Evolutionary conservation across 805 yeast species (phyloP), one percentile per base, ranked within the genome.

Genomic region (Wickerhamiella australiensis): DNA sequence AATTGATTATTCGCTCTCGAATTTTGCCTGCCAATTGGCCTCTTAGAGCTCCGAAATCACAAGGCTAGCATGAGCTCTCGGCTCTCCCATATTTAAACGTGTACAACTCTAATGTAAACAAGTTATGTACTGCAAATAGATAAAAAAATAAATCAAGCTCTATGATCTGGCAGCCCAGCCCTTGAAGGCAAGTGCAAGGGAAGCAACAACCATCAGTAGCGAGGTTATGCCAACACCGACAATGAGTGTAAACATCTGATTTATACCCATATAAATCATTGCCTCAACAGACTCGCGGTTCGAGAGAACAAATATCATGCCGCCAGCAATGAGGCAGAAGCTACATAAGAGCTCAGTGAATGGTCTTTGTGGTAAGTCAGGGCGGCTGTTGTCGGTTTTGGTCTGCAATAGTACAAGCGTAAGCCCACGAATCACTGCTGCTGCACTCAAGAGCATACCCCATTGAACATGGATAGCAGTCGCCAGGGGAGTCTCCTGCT

Each of bases 171-270:
- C 35, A 1, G 59, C 62, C 54, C 54, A 48, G 33, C 69, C 69
- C 56, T 65, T 68, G 51, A 68, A 40, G 7, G 68, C 61, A 61
- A 86, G 75, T 13, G 87, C 68, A 5, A 69, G 46, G 83, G 85
- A 84, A 52, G 79, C 78, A 94, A 95, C 87, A 1, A 84, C 82
- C 96, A 92, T 87, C 9, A 87, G 53, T 40, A 90, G 68, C 1
- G 90, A 76, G 31, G 82, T 73, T 42, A 78, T 52, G 9, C 97
- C 97, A 52, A 92, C 82, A 52, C 83, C 76, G 33, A 90, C 76
- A 63, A 90, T 92, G 61, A 90, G 75, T 1, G 92, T 84, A 66
- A 92, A 90, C 96, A 92, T 88, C 47, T 80, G 71, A 25, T 92
- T 85, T 53, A 80, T 71, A 3, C 95, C 95, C 58, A 87, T 74